These are phyloP conservation scores for Yamagishiella unicocca DNA, from an alignment of 139 green algal genomes.

Conservation along the genomic window DNA sequence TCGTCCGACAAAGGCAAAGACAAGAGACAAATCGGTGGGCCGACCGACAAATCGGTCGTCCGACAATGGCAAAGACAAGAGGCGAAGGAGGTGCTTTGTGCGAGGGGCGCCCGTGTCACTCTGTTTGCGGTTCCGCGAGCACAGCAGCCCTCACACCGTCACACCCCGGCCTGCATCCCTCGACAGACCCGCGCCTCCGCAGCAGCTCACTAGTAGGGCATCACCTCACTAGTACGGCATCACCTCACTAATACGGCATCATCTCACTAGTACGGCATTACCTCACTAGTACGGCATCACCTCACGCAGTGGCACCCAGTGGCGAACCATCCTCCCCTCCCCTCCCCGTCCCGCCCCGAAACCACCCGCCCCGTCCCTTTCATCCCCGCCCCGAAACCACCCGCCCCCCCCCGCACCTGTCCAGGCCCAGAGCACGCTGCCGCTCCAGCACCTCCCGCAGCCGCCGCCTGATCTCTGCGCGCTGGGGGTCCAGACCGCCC, in stretches of 20 bases:
- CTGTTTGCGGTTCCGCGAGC: no score
- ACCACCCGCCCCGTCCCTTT: background rate
- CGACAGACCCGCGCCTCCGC: no score
- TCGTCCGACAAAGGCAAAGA: background rate
- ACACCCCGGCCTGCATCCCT: no score
- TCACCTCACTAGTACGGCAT: background rate
- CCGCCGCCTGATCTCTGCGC: slow-evolving; percentile 23
- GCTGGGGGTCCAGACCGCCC: slow-evolving; percentile 56
- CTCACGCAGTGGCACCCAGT: background rate
- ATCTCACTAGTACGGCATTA: background rate
- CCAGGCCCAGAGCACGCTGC: slow-evolving; percentile 60
- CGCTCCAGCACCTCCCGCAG: slow-evolving; percentile 61
- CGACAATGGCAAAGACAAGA: background rate
- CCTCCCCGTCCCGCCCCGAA: background rate
- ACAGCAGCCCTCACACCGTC: no score
- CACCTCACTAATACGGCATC: background rate
- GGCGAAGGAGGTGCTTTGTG: no score
- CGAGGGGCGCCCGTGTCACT: no score
- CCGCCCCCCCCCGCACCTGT: slow-evolving; percentile 10
- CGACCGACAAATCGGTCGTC: no score
- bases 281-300: background rate
- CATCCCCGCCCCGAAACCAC: no score
- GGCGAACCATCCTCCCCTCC: background rate
- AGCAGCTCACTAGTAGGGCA: background rate
- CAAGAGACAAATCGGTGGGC: background rate